Percentiles rank a stretch among this genome's conserved stretches.
Conservation (phyloP, 2,329 filamentous ascomycete genomes). For the Calonectria pseudoreteaudii region DNA sequence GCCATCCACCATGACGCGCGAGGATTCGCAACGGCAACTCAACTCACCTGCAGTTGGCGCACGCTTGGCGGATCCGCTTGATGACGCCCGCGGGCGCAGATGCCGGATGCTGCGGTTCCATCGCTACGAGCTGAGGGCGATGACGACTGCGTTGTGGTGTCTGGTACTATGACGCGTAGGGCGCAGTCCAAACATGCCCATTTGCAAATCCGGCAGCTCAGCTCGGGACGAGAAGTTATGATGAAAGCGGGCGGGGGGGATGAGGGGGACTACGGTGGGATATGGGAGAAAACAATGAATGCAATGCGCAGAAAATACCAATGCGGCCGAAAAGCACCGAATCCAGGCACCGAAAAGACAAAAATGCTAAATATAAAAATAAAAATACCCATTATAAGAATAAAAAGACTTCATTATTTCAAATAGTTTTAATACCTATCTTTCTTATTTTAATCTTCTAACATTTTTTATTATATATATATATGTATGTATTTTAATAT, state of each 20-base stretch:
- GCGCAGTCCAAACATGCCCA: neutral
- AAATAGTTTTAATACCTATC: no score
- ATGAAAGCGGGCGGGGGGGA: neutral
- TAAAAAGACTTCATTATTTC: no score
- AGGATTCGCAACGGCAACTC: neutral
- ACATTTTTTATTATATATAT: no score
- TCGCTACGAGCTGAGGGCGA: neutral
- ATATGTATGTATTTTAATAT: no score
- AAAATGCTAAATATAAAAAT: no score
- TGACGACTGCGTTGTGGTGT: neutral
- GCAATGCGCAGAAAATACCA: no score
- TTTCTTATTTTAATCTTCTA: no score
- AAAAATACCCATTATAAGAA: no score
- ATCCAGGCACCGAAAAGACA: no score
- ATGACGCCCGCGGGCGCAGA: slow-evolving; percentile 21
- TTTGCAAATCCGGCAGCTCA: neutral
- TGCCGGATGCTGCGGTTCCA: neutral
- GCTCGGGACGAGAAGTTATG: neutral
- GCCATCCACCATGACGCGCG: neutral
- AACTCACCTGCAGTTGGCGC: slow-evolving; percentile 28
- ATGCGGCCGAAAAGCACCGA: no score
- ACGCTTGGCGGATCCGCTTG: slow-evolving; percentile 31
- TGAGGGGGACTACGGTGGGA: no score
- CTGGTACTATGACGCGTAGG: neutral
- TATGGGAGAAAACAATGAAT: no score